Base-by-base conservation (phyloP, 2,329 filamentous ascomycete genomes). In the Xylaria hypoxylon region DNA sequence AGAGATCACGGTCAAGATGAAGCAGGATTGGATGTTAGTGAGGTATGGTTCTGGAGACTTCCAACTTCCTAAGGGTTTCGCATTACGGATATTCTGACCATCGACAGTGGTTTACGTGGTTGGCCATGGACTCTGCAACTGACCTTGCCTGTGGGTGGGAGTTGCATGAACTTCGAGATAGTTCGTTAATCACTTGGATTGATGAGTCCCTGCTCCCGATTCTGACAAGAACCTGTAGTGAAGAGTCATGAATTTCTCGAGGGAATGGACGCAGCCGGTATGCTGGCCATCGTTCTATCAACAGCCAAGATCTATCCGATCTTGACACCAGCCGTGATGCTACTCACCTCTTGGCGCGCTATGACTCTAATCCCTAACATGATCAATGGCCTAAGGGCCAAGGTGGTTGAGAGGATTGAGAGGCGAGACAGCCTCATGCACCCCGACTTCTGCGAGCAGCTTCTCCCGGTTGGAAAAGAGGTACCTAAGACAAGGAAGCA, bases 91-190 rank as follows among this genome's bases (percentile, higher is more conserved):
- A 31, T 19, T 52, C 48, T 52, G 28, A 52, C 48, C 15, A 52
- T 11, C 5, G 1, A 52, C 26, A 52, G 48, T 72, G 68, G 67
- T 48, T 55, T 3, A 47, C 64, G 10, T 71, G 69, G 69, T n/a
- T 68, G 40, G 64, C 50, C 24, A 56, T 70, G n/a, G 70, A 72
- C 33, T 61, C 69, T 55, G 28, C 52, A 47, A 38, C 52, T 0
- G 61, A 63, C 10, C 45, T 63, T 33, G 44, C 61, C 1, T 63
- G 56, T 35, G 48, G 48, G 10, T 35, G 28, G 48, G 48, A 52
- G 31, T 35, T 52, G 28, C 38, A 47, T 52, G 40, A 57, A 22
- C 48, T 52, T 22, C 28, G 48, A 35, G 48, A 52, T 35, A 52
- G 48, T 52, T 52, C 28, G 48, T 52, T 13, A 17, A 35, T 10